Evolutionary conservation across 202 grass and related monocot species (phyloP).

Genomic region (Schoenoplectus triqueter): DNA sequence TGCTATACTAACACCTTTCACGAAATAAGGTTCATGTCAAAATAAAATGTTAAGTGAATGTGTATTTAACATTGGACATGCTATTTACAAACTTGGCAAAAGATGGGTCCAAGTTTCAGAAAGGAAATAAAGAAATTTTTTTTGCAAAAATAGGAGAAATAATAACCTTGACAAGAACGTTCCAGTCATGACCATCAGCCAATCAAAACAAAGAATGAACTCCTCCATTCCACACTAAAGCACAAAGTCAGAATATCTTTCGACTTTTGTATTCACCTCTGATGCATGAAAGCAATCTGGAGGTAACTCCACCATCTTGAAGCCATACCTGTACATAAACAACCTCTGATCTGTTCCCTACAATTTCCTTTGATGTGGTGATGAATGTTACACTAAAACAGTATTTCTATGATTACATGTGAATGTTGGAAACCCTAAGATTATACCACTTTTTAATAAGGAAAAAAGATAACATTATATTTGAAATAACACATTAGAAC

Average conservation of each 20-base stretch:
- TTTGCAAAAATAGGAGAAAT: conserved; percentile 25
- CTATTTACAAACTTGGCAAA: not conserved
- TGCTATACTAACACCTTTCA: conserved; percentile 18
- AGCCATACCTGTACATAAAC: conserved; percentile 63
- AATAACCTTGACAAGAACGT: conserved; percentile 70
- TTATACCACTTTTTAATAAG: conserved; percentile 1
- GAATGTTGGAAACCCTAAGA: conserved; percentile 14
- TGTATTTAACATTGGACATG: not conserved
- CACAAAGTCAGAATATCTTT: conserved; percentile 42
- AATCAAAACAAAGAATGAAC: conserved; percentile 67
- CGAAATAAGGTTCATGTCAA: not conserved
- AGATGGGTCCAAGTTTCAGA: not conserved
- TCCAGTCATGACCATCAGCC: conserved; percentile 79
- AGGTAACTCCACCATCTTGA: conserved; percentile 69
- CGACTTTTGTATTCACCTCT: conserved; percentile 46
- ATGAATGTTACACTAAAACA: conserved; percentile 25
- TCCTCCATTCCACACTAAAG: conserved; percentile 72
- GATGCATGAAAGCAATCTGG: conserved; percentile 76
- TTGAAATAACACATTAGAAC: not conserved
- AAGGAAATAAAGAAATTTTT: not conserved
- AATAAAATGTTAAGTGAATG: not conserved
- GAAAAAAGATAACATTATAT: not conserved
- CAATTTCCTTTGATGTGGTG: not conserved
- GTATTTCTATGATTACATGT: conserved; percentile 13
- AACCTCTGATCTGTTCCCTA: conserved; percentile 37